Base-by-base conservation (phyloP, 805 yeast genomes). In the Lachancea cidri region DNA sequence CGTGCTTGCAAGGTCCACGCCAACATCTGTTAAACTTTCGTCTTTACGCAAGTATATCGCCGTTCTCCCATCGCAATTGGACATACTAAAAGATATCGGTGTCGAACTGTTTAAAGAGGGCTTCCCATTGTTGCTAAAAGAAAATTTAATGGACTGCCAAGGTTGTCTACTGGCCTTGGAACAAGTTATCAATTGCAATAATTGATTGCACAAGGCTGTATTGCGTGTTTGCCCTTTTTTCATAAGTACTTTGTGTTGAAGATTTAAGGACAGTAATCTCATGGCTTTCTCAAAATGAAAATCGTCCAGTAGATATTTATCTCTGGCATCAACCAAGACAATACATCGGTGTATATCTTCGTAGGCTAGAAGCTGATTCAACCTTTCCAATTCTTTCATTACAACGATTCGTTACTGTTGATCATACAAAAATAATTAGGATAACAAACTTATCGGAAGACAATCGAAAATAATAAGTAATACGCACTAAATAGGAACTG, bases 31-130 rank as follows among this genome's bases (percentile, higher is more conserved):
- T 6, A 8, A 8, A 15, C 33, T 14, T 13, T 15, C 8, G 7
- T 7, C n/a, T 5, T 49, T 38, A 57, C 67, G 46, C 1, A 78
- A 56, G 3, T 64, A 74, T 46, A 83, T 57, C 15, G 76, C 62
- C 2, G 79, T 66, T 5, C 71, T 46, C 5, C 70, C 70, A 27
- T 72, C 68, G 27, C 86, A 83, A 48, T 79, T 78, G 4, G 85
- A 74, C 52, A 79, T 62, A 54, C 79, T 83, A 64, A 77, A 84
- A 24, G 68, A 58, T 27, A 72, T 47, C 3, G 43, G 35, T 1
- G 42, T 39, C 9, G 30, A 9, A 17, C 52, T 57, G 1, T 42
- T 39, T 13, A 77, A 35, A 3, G 25, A 45, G 0, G 93, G 89
- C 49, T 83, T 84, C 1, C 93, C 91, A 49, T 52, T 71, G 25